A percentile compares a stretch with the other conserved stretches of the same genome.
Evolutionary conservation across 768 basidiomycete genomes (phyloP).

Genomic region (Kwoniella sp.): DNA sequence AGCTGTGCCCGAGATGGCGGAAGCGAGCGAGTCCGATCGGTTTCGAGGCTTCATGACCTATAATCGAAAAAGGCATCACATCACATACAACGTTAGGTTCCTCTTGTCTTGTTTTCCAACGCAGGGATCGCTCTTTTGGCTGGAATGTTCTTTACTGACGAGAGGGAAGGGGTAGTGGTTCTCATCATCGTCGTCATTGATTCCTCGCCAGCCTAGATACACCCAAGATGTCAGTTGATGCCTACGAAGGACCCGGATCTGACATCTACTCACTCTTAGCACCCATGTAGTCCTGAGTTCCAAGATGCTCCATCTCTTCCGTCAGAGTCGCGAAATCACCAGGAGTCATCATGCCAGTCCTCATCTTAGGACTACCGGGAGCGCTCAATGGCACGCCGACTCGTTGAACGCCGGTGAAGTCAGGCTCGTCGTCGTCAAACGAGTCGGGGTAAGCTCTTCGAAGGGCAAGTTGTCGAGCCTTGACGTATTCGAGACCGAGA

Average conservation of each 20-base stretch:
- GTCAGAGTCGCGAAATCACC: conserved; percentile 52
- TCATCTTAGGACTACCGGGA: conserved; percentile 83
- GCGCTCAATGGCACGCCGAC: conserved; percentile 67
- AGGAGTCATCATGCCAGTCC: conserved; percentile 80
- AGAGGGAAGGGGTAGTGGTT: conserved; percentile 57
- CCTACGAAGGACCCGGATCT: too few relatives aligned
- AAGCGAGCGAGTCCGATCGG: conserved; percentile 60
- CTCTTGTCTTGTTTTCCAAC: too few relatives aligned
- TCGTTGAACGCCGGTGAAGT: conserved; percentile 68
- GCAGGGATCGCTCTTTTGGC: too few relatives aligned
- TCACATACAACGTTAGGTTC: too few relatives aligned
- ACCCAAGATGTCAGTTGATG: conserved; percentile 23
- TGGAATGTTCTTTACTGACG: too few relatives aligned
- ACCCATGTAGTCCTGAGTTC: conserved; percentile 62
- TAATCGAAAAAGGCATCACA: too few relatives aligned
- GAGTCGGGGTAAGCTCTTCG: conserved; percentile 93
- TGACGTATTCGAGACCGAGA: conserved; percentile 93
- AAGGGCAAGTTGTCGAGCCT: conserved; percentile 86
- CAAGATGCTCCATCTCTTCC: conserved; percentile 79
- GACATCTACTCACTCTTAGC: conserved; percentile 70
- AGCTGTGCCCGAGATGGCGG: conserved; percentile 67
- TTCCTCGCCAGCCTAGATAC: conserved; percentile 51
- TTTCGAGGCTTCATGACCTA: conserved; percentile 56
- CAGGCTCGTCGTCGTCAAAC: conserved; percentile 66
- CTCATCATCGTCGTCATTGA: conserved; percentile 72